A percentile compares a stretch with the other conserved stretches of the same genome.
These are phyloP conservation scores for Sugiyamaella smithiae DNA, from an alignment of 805 yeast genomes.

Conservation along the genomic window DNA sequence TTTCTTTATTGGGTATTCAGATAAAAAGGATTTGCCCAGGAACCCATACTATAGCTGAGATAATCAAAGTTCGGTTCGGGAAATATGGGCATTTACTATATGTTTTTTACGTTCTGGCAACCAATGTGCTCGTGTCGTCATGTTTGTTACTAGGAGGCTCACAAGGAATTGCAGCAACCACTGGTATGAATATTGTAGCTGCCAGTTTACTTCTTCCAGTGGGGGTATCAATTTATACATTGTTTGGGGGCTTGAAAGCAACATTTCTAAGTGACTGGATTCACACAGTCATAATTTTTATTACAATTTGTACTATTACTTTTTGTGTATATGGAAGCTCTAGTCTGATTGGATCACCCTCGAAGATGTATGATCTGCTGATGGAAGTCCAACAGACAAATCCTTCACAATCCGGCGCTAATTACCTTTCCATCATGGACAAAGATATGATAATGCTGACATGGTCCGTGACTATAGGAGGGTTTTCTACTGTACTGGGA, in stretches of 20 bases:
- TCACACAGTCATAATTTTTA: slow-evolving; percentile 76
- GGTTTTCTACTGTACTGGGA: slow-evolving; percentile 83
- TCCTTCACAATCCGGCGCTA: slow-evolving; percentile 71
- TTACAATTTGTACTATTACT: slow-evolving; percentile 74
- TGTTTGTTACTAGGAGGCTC: slow-evolving; percentile 90
- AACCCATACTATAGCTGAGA: slow-evolving; percentile 88
- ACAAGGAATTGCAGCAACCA: slow-evolving; percentile 71
- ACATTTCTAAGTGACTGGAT: slow-evolving; percentile 75
- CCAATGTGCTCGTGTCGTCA: slow-evolving; percentile 85
- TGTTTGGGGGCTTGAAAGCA: slow-evolving; percentile 79
- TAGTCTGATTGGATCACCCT: slow-evolving; percentile 74
- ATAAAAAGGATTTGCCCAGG: slow-evolving; percentile 86
- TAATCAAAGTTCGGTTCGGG: slow-evolving; percentile 78
- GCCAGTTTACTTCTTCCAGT: slow-evolving; percentile 78
- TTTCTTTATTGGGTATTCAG: slow-evolving; percentile 82
- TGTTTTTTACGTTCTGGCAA: slow-evolving; percentile 76
- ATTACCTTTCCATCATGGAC: slow-evolving; percentile 55
- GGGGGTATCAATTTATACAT: slow-evolving; percentile 71
- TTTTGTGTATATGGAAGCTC: slow-evolving; percentile 72
- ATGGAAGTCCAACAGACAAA: slow-evolving; percentile 49
- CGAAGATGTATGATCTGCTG: slow-evolving; percentile 71
- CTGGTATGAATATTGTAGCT: slow-evolving; percentile 81
- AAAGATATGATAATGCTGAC: slow-evolving; percentile 35
- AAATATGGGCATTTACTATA: slow-evolving; percentile 54
- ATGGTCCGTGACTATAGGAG: slow-evolving; percentile 78